Evolutionary conservation across 2,329 filamentous ascomycete genomes (phyloP).

Genomic region (Sarocladiaceae sp.): DNA sequence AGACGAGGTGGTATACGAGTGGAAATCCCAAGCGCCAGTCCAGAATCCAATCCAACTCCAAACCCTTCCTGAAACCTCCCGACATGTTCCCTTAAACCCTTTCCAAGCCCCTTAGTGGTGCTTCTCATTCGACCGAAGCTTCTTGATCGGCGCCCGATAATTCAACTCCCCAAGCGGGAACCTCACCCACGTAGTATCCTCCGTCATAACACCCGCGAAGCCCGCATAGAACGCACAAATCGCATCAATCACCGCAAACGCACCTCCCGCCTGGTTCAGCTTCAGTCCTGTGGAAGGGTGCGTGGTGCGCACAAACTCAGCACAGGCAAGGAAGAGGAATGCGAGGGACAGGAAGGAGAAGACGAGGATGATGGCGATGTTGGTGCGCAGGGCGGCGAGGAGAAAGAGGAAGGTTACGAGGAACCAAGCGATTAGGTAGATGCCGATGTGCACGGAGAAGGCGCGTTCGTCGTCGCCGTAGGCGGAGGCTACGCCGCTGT

Average conservation of each 20-base stretch:
- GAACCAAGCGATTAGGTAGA: conserved; percentile 57
- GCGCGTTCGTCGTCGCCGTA: conserved; percentile 33
- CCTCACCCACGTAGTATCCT: conserved; percentile 35
- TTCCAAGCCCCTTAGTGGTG: not conserved
- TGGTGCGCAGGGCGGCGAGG: conserved; percentile 52
- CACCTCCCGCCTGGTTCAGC: conserved; percentile 39
- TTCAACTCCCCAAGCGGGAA: conserved; percentile 34
- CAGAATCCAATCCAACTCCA: too few species aligned
- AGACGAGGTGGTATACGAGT: not conserved
- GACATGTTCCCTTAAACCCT: not conserved
- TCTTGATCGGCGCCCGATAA: conserved; percentile 2
- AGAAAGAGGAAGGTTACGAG: conserved; percentile 55
- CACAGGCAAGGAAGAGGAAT: conserved; percentile 56
- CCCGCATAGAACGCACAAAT: conserved; percentile 35
- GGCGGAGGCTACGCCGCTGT: conserved; percentile 44
- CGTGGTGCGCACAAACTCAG: conserved; percentile 43
- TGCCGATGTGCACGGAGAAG: conserved; percentile 48
- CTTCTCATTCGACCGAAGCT: not conserved
- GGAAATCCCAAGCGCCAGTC: too few species aligned
- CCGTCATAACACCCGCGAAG: conserved; percentile 34
- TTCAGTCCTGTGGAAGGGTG: conserved; percentile 33
- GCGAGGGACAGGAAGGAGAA: conserved; percentile 55
- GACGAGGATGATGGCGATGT: conserved; percentile 52
- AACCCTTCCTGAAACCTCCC: too few species aligned
- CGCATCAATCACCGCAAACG: conserved; percentile 31